These are phyloP conservation scores for Solanum infundibuliforme DNA, from an alignment of 257 asterid genomes.

Conservation along the genomic window DNA sequence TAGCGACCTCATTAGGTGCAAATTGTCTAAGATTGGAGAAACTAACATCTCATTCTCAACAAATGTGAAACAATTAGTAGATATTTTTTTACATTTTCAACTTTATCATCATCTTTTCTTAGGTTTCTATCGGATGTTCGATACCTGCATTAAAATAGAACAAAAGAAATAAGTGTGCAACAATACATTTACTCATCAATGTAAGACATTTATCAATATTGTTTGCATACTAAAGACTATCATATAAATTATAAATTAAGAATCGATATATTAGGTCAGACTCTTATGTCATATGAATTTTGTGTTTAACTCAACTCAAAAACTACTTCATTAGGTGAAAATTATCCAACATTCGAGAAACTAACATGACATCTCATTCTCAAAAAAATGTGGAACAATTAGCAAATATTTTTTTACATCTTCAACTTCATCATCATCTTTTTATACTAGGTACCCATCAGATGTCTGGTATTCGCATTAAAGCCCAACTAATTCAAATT, in stretches of 20 bases:
- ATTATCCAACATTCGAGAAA: neutral
- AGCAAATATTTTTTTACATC: neutral
- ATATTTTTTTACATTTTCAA: too few relatives aligned
- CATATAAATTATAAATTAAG: neutral
- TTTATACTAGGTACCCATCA: too few relatives aligned
- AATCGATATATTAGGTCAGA: neutral
- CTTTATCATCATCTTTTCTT: neutral
- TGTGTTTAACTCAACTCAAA: neutral
- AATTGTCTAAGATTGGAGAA: neutral
- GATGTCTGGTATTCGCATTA: too few relatives aligned
- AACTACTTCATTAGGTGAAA: neutral
- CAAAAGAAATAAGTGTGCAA: neutral
- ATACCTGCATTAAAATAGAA: neutral
- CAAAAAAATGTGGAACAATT: neutral
- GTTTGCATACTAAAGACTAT: neutral
- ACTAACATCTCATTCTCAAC: neutral
- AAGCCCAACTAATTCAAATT: too few relatives aligned
- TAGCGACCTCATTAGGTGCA: neutral
- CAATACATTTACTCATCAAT: neutral
- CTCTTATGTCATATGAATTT: neutral
- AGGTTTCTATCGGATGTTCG: too few relatives aligned
- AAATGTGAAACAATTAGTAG: too few relatives aligned
- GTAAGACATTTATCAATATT: neutral
- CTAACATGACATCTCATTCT: neutral
- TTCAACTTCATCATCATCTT: neutral